Evolutionary conservation across 495 filamentous ascomycete species (phyloP).

Genomic region (Daldinia concentrica): DNA sequence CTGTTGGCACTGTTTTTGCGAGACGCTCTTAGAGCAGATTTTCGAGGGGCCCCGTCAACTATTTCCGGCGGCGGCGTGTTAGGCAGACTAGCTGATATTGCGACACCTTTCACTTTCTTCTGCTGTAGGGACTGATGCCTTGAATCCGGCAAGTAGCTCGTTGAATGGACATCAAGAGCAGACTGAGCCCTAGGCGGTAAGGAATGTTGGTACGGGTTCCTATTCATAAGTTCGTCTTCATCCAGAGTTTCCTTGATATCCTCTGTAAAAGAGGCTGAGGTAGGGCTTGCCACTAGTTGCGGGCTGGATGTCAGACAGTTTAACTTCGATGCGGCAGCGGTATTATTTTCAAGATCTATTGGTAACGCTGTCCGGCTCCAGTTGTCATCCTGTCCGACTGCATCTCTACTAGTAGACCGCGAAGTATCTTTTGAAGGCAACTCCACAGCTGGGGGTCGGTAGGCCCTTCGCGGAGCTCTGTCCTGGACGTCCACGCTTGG

Average conservation of each 20-base stretch:
- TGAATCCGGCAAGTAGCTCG: constrained; percentile 41
- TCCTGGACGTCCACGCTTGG: constrained; percentile 16
- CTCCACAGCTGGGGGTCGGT: constrained; percentile 17
- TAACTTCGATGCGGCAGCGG: background rate
- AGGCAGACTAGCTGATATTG: constrained; percentile 42
- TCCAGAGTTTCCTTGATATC: constrained; percentile 22
- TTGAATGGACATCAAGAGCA: constrained; percentile 35
- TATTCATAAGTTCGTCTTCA: constrained; percentile 23
- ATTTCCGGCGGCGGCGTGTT: constrained; percentile 37
- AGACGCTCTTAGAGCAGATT: constrained; percentile 40
- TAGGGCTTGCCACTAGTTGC: constrained; percentile 25
- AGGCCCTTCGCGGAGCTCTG: constrained; percentile 8
- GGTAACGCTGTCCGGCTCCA: constrained; percentile 51
- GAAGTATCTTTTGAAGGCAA: constrained; percentile 18
- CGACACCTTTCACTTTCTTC: constrained; percentile 35
- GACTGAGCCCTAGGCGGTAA: constrained; percentile 42
- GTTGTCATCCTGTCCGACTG: constrained; percentile 39
- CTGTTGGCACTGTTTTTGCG: constrained; percentile 36
- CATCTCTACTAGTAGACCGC: constrained; percentile 17
- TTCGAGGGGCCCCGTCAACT: constrained; percentile 34
- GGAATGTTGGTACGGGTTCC: constrained; percentile 16
- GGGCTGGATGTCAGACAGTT: constrained; percentile 15
- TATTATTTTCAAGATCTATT: constrained; percentile 47
- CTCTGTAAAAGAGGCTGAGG: constrained; percentile 33
- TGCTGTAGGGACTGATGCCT: constrained; percentile 48